A percentile compares a stretch with the other conserved stretches of the same genome.
Evolutionary conservation across 352 stramenopile species (phyloP).

Genomic region (Thalassiosira ordinaria): DNA sequence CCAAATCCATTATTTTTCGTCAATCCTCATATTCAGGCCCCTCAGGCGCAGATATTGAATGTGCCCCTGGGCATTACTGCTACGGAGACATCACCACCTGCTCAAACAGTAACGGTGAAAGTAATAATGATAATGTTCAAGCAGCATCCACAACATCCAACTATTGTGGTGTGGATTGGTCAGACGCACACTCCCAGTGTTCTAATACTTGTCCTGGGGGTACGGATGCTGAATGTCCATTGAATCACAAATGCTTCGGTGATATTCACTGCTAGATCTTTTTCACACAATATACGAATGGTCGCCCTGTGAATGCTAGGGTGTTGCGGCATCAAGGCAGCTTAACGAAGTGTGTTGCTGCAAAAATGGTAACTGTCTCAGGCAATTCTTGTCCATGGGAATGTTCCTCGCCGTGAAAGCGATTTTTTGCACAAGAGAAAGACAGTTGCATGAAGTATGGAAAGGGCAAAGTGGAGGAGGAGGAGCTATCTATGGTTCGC

Average conservation of each 20-base stretch:
- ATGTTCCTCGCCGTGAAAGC: too few species aligned
- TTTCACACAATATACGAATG: too few species aligned
- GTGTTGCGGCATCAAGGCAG: too few species aligned
- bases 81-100: conserved; percentile 33
- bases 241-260: conserved; percentile 41
- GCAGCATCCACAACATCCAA: neutral
- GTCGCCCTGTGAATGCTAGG: too few species aligned
- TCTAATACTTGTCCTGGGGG: conserved; percentile 35
- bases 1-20: neutral
- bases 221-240: conserved; percentile 42
- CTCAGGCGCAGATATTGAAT: conserved; percentile 32
- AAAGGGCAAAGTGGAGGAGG: too few species aligned
- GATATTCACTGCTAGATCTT: conserved; percentile 13
- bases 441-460: too few species aligned
- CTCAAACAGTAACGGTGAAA: conserved; percentile 12
- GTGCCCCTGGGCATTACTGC: conserved; percentile 24
- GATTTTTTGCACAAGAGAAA: too few species aligned
- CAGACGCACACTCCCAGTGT: conserved; percentile 26
- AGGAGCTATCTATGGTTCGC: too few species aligned
- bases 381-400: too few species aligned
- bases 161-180: conserved; percentile 37
- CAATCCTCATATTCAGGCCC: conserved; percentile 22
- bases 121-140: conserved; percentile 2
- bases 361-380: too few species aligned
- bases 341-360: too few species aligned